A percentile compares a stretch with the other conserved stretches of the same genome.
Evolutionary conservation across 139 green algal species (phyloP).

Genomic region (Pleodorina starrii): DNA sequence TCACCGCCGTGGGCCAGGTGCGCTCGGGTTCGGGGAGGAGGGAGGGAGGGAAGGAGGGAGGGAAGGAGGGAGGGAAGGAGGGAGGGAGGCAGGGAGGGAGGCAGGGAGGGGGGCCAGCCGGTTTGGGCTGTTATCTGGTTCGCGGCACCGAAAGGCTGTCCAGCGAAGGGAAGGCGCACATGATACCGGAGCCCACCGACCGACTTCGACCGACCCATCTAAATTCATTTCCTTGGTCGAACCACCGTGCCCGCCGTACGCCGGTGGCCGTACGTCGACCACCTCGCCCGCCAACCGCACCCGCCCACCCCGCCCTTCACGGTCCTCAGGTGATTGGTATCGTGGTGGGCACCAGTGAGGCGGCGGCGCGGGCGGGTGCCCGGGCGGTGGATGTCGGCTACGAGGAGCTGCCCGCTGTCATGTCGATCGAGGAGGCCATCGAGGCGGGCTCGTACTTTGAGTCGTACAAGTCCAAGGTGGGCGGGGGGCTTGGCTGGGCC

Average conservation of each 20-base stretch:
- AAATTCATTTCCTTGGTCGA: not conserved
- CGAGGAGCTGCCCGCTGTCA: slow-evolving; percentile 88
- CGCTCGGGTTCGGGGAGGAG: not conserved
- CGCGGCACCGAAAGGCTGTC: no score
- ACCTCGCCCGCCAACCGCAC: not conserved
- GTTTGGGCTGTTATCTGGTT: no score
- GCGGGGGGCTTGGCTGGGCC: not conserved
- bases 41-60: no score
- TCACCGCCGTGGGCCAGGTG: slow-evolving; percentile 92
- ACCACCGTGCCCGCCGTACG: not conserved
- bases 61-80: no score
- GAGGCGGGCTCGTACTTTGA: slow-evolving; percentile 72
- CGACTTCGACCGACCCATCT: no score
- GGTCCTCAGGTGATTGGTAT: slow-evolving; percentile 83
- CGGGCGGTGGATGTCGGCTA: slow-evolving; percentile 88
- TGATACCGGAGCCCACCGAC: no score
- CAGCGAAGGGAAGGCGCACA: no score
- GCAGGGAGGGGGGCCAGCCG: no score
- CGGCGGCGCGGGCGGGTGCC: slow-evolving; percentile 77
- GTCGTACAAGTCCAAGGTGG: slow-evolving; percentile 51
- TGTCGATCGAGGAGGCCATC: slow-evolving; percentile 93
- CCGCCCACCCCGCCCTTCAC: not conserved
- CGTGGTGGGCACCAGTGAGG: slow-evolving; percentile 88
- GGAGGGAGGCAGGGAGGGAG: no score
- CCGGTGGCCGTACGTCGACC: no score